phyloP scores from a whole-genome alignment of 208 protist species.

The Wallacemonas sp. region DNA sequence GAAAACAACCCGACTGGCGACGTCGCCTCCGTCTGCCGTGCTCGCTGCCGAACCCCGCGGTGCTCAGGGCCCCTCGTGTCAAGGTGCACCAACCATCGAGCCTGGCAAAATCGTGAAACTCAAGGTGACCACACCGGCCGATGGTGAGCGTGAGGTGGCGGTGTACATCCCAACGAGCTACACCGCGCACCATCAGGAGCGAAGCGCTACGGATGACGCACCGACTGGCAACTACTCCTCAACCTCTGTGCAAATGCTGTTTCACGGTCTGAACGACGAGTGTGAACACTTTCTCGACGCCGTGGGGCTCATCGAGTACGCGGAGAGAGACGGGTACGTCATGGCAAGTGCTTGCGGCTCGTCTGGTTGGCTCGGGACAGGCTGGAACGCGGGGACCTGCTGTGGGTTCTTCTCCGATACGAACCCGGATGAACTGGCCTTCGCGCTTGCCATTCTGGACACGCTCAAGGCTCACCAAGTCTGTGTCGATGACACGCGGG shows the following conservation, averaged over 20 bases:
- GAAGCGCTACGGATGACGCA: not conserved
- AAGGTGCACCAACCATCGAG: slow-evolving; percentile 19
- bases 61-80: not conserved
- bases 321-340: slow-evolving; percentile 51
- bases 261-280: slow-evolving; percentile 71
- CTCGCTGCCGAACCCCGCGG: no score
- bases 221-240: slow-evolving; percentile 10
- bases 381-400: slow-evolving; percentile 74
- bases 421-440: slow-evolving; percentile 54
- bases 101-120: slow-evolving; percentile 32
- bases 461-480: slow-evolving; percentile 14
- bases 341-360: slow-evolving; percentile 67
- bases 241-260: slow-evolving; percentile 48
- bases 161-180: slow-evolving; percentile 50
- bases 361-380: slow-evolving; percentile 48
- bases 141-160: slow-evolving; percentile 29
- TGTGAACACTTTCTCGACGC: slow-evolving; percentile 56
- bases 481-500: slow-evolving; percentile 42
- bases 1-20: no score
- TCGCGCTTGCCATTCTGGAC: slow-evolving; percentile 38
- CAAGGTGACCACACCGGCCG: slow-evolving; percentile 25
- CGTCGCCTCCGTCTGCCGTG: no score
- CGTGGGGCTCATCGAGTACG: slow-evolving; percentile 50
- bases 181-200: not conserved
- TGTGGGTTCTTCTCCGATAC: slow-evolving; percentile 51